phyloP scores from a whole-genome alignment of 163 green algal species.

The Dunaliella salina region DNA sequence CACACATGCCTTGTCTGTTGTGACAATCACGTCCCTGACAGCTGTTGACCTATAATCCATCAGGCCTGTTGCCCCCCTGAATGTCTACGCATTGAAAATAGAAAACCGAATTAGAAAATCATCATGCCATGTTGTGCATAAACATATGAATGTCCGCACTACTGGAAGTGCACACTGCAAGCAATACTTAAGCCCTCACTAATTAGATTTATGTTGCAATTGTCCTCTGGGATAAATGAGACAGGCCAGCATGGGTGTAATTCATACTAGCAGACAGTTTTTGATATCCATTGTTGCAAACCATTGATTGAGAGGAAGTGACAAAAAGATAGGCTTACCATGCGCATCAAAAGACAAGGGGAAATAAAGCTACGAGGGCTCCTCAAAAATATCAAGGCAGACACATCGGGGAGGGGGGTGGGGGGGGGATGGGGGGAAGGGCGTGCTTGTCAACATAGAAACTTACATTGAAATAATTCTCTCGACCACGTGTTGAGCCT shows the following conservation, averaged over 20 bases:
- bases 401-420: too few species aligned
- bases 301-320: neutral
- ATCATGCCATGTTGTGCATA: neutral
- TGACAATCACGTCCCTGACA: neutral
- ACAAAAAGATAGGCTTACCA: neutral
- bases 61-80: neutral
- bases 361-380: neutral
- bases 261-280: too few species aligned
- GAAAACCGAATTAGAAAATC: too few species aligned
- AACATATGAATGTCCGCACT: neutral
- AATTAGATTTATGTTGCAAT: neutral
- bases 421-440: too few species aligned
- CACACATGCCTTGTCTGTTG: neutral
- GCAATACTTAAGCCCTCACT: neutral
- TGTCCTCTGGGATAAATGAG: too few species aligned
- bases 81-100: neutral
- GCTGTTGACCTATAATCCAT: neutral
- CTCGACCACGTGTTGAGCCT: neutral
- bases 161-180: neutral
- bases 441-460: neutral
- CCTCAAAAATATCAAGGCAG: neutral
- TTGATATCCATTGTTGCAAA: too few species aligned
- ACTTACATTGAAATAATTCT: neutral
- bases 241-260: too few species aligned
- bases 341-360: neutral